Evolutionary conservation across 192 early-diverging fungal species (phyloP), one percentile per base, ranked within the genome.

Genomic region (Bifiguratus adelaidae): DNA sequence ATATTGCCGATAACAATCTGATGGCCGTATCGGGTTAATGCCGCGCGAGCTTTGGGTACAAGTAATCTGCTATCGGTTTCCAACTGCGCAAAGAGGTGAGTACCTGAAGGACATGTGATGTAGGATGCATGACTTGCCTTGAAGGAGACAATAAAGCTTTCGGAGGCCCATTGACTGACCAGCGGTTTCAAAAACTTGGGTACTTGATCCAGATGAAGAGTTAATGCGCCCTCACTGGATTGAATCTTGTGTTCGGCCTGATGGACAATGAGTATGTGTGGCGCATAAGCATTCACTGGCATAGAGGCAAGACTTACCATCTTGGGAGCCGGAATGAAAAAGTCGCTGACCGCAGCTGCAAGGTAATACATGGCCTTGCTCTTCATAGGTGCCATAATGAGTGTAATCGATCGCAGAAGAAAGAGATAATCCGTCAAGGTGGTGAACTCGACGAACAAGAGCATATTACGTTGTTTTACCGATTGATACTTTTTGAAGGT

Each of bases 1-100:
- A 97, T 76, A 50, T 99, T 99, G 41, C 84, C 94, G 68, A 99
- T 89, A 22, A 99, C 96, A 18, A 94, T 76, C 60, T 99, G 94
- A 61, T 99, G 96, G 13, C 90, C 88, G 60, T 99, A 99, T 26
- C 81, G 69, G 21, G 64, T 69, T 21, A 99, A 53, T 2, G 92
- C 81, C 53, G 78, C 61, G 12, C 74, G 67, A 0, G 92, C 77
- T 65, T 99, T 99, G 25, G 73, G 52, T 13, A 85, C 75, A 37
- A 99, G 59, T 24, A 99, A 56, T 8, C 64, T 48, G 1, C 76
- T 73, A 48, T 99, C 96, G 0, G 96, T 99, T 52, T 99, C 96
- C 4, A 99, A 59, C 74, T 78, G 18, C 30, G 43, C 15, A 36
- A 5, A 32, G n/a, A n/a, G n/a, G n/a, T n/a, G n/a, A n/a, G n/a